These are phyloP conservation scores for Camellia granthamiana DNA, from an alignment of 148 eudicot species.

Conservation along the genomic window DNA sequence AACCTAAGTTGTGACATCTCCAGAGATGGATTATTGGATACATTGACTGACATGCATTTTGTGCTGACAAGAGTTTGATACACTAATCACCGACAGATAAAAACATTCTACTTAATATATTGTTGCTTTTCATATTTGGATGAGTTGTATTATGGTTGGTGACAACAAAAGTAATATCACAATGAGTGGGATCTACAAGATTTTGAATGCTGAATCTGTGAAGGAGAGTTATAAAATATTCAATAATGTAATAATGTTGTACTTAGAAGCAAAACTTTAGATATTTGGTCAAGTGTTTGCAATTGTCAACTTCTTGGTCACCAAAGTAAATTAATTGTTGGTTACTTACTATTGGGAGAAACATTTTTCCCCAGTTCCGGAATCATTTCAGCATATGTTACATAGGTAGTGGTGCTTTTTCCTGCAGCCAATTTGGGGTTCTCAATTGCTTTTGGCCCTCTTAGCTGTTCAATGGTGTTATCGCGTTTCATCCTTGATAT, in stretches of 20 bases:
- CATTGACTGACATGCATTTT: background rate
- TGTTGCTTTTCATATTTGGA: too few species aligned
- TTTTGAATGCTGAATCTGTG: background rate
- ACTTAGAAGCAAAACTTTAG: background rate
- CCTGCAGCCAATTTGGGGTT: background rate
- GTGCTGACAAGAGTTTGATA: background rate
- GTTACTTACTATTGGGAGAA: slow-evolving; percentile 25
- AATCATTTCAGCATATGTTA: slow-evolving; percentile 41
- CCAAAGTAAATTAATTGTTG: background rate
- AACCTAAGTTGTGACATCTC: background rate
- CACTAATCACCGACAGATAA: background rate
- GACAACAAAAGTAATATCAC: background rate
- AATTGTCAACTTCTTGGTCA: background rate
- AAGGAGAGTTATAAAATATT: background rate
- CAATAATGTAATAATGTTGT: background rate
- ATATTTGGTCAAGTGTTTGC: background rate
- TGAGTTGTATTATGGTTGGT: background rate
- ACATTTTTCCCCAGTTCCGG: slow-evolving; percentile 25
- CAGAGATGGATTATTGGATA: background rate
- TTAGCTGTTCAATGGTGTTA: slow-evolving; percentile 21
- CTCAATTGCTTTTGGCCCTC: slow-evolving; percentile 27
- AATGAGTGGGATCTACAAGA: background rate
- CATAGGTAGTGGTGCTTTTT: slow-evolving; percentile 7
- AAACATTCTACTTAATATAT: too few species aligned
- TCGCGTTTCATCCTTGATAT: slow-evolving; percentile 35